Percentiles rank a stretch among this genome's conserved stretches.
phyloP scores from a whole-genome alignment of 169 alveolate genomes.

The Plasmodium berghei region DNA sequence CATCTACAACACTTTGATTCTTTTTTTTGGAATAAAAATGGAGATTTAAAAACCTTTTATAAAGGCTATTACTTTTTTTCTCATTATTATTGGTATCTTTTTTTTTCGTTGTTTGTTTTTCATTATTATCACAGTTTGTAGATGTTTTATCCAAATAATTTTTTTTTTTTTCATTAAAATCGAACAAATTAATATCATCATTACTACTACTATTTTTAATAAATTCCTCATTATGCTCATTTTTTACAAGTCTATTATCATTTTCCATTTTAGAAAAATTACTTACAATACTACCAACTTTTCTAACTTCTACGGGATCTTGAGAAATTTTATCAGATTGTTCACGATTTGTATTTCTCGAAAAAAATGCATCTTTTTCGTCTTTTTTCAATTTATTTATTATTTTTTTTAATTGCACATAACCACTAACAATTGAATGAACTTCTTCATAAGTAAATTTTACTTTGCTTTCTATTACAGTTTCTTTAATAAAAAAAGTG shows the following conservation, averaged over 20 bases:
- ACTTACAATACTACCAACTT: neutral
- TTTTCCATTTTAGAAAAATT: neutral
- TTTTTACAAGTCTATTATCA: neutral
- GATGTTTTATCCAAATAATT: neutral
- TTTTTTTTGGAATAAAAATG: constrained; percentile 35
- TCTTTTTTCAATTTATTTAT: constrained; percentile 34
- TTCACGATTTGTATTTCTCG: neutral
- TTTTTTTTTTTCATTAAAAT: neutral
- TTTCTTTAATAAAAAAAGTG: constrained; percentile 54
- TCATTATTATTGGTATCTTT: constrained; percentile 3
- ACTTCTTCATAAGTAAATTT: constrained; percentile 74
- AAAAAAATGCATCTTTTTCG: neutral
- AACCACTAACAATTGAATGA: constrained; percentile 10
- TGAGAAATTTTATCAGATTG: neutral
- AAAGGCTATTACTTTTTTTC: constrained; percentile 24
- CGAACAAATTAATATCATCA: neutral
- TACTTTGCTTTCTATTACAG: constrained; percentile 57
- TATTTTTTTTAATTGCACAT: constrained; percentile 24
- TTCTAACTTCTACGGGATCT: neutral
- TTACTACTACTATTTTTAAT: neutral
- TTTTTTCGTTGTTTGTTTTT: neutral
- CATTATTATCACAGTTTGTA: neutral
- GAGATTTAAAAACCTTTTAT: constrained; percentile 20
- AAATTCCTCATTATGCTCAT: neutral
- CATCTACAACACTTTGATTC: neutral